Evolutionary conservation across 768 basidiomycete genomes (phyloP).

Genomic region (Mycena filopes): DNA sequence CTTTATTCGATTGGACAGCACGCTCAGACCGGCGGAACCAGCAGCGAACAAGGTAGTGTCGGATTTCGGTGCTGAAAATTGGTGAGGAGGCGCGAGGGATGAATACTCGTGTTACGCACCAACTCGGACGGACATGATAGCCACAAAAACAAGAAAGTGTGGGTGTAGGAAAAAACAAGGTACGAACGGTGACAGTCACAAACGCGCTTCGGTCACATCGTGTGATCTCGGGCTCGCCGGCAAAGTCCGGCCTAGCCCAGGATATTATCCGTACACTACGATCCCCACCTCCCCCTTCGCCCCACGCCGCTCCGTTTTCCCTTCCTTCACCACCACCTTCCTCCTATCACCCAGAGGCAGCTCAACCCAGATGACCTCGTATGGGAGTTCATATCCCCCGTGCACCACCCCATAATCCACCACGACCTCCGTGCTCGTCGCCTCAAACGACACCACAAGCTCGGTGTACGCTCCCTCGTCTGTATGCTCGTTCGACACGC

Average conservation of each 20-base stretch:
- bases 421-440: conserved; percentile 17
- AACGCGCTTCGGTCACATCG: not conserved
- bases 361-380: conserved; percentile 33
- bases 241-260: too few species aligned
- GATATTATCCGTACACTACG: conserved; percentile 2
- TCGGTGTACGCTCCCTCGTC: conserved; percentile 26
- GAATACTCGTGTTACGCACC: not conserved
- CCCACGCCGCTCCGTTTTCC: conserved; percentile 21
- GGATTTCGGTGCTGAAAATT: conserved; percentile 12
- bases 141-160: conserved; percentile 19
- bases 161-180: not conserved
- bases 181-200: not conserved
- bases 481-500: conserved; percentile 32
- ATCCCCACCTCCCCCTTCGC: conserved; percentile 16
- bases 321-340: conserved; percentile 21
- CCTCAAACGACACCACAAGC: conserved; percentile 26
- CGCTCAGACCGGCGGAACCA: conserved; percentile 7
- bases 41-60: conserved; percentile 4
- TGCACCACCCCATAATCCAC: conserved; percentile 29
- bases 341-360: conserved; percentile 25
- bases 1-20: conserved; percentile 28
- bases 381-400: conserved; percentile 27
- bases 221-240: too few species aligned
- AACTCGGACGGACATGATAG: conserved; percentile 15
- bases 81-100: not conserved